These are phyloP conservation scores for Pontederia crassipes DNA, from an alignment of 176 grass and related monocot genomes.

Conservation along the genomic window DNA sequence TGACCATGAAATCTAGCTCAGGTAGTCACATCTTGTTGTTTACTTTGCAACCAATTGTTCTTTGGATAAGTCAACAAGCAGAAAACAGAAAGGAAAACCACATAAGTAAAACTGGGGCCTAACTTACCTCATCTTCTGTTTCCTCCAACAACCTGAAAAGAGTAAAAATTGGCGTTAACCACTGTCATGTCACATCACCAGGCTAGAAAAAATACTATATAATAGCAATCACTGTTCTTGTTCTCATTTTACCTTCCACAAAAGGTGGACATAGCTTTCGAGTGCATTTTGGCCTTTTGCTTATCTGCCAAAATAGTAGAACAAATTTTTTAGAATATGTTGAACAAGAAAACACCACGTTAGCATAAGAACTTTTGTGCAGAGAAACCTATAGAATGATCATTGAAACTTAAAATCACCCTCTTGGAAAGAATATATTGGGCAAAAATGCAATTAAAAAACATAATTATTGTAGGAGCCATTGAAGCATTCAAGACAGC, in stretches of 20 bases:
- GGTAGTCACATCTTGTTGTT: not conserved
- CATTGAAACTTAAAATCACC: not conserved
- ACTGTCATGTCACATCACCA: not conserved
- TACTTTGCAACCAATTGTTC: not conserved
- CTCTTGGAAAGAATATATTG: not conserved
- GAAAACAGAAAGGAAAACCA: not conserved
- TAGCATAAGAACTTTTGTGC: no score
- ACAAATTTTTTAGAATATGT: not conserved
- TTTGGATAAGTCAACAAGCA: not conserved
- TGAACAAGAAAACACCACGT: not conserved
- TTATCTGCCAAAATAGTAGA: conserved; percentile 42
- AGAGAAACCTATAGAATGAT: not conserved
- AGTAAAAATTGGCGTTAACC: conserved; percentile 27
- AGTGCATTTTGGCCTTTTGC: conserved; percentile 71
- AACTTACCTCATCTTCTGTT: conserved; percentile 69
- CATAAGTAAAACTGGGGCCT: not conserved
- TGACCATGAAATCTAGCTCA: no score
- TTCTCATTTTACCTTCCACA: conserved; percentile 70
- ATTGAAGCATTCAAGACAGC: not conserved
- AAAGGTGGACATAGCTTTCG: conserved; percentile 79
- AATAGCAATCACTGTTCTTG: conserved; percentile 10
- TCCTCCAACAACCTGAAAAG: conserved; percentile 73
- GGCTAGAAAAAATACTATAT: not conserved
- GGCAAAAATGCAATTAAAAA: not conserved
- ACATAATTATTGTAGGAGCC: not conserved